Evolutionary conservation across 331 rosid genomes (phyloP), one percentile per base, ranked within the genome.

Genomic region (Malus hybrid): DNA sequence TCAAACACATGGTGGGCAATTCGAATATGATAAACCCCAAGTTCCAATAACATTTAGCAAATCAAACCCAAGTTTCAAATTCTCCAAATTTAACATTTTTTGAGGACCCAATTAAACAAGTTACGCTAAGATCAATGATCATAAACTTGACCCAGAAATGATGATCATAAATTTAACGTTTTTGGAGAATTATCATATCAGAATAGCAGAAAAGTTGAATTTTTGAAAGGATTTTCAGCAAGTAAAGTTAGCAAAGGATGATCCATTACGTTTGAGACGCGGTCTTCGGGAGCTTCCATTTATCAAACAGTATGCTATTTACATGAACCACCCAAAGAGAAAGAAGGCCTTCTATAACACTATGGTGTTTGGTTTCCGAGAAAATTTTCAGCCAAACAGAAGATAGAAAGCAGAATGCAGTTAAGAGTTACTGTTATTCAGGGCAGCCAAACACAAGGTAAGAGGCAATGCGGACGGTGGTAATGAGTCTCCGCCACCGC

Each of bases 261-360:
- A 58, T 60, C 56, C 67, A 60, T 39, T 72, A 72, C 76, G 12
- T 63, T 63, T 7, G 68, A 29, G 68, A 63, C 62, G 22, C 63
- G 5, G 42, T 79, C 81, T 68, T 79, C 84, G 12, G 81, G 28
- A 12, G 60, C 67, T 76, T 79, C 86, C 86, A 83, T 83, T 42
- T 52, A 66, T 46, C 74, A 50, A 74, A 32, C 24, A 1, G 29
- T 10, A 10, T 11, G 46, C 39, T 26, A 42, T 68, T 14, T 26
- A 29, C 44, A 18, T 10, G 42, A n/a, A 33, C 50, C 48, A 52
- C 12, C 42, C 26, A 48, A 70, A 7, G 15, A 68, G 6, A 22
- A 70, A 4, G 16, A 44, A 4, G 30, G 33, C 19, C 12, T 32
- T 18, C 30, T 50, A 42, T 33, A 11, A 56, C 6, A 20, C 19